A percentile compares a stretch with the other conserved stretches of the same genome.
phyloP scores from a whole-genome alignment of 2,329 filamentous ascomycete genomes.

The Cytospora piceicola region DNA sequence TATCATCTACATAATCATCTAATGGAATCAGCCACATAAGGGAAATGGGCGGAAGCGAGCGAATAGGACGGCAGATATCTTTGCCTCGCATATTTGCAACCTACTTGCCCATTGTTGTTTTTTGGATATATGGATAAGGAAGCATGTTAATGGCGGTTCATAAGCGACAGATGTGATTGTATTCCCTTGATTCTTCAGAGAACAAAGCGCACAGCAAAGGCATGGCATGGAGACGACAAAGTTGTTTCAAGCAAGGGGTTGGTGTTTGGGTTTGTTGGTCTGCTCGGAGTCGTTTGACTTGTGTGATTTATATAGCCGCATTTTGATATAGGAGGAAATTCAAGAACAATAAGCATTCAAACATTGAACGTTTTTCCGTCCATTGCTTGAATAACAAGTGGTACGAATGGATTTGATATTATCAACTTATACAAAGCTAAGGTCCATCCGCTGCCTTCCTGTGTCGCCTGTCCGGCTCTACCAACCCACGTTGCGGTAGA shows the following conservation, averaged over 20 bases:
- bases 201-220: slow-evolving; percentile 2
- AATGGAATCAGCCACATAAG: slow-evolving; percentile 23
- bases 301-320: slow-evolving; percentile 16
- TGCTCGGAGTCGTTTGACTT: slow-evolving; percentile 19
- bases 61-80: not conserved
- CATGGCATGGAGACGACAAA: not conserved
- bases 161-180: not conserved
- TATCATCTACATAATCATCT: slow-evolving; percentile 27
- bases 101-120: not conserved
- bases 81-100: not conserved
- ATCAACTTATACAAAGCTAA: no score
- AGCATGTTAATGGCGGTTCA: slow-evolving; percentile 22
- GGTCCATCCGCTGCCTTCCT: no score
- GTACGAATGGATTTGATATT: no score
- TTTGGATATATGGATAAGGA: slow-evolving; percentile 16
- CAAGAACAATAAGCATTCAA: slow-evolving; percentile 11
- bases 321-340: slow-evolving; percentile 11
- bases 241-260: not conserved
- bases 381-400: not conserved
- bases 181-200: not conserved
- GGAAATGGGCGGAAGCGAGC: not conserved
- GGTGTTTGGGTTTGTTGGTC: slow-evolving; percentile 17
- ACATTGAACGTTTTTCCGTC: not conserved
- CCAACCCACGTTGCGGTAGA: not conserved
- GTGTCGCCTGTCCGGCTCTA: not conserved